Evolutionary conservation across 2,329 filamentous ascomycete genomes (phyloP).

Genomic region (Scedosporium aurantiacum): DNA sequence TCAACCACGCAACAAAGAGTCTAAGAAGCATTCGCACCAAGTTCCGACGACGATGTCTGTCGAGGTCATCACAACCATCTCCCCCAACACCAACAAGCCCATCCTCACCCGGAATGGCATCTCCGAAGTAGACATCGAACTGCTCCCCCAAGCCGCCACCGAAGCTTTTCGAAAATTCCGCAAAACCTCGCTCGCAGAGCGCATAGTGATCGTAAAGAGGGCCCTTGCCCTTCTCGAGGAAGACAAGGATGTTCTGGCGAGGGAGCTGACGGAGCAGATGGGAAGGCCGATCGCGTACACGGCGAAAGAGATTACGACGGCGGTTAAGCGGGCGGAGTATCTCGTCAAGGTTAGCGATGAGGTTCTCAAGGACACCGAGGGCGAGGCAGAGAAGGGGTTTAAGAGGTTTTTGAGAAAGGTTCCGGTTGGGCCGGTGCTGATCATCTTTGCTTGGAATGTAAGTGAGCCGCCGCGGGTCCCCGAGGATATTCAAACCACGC

Average conservation of each 20-base stretch:
- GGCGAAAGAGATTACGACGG: slow-evolving; percentile 72
- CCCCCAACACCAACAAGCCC: slow-evolving; percentile 76
- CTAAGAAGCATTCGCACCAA: not conserved
- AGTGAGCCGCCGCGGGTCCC: slow-evolving; percentile 22
- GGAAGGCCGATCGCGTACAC: slow-evolving; percentile 84
- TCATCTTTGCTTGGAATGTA: slow-evolving; percentile 95
- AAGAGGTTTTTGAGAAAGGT: slow-evolving; percentile 82
- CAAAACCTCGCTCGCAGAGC: slow-evolving; percentile 61
- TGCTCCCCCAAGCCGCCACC: slow-evolving; percentile 60
- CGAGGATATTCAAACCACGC: too few relatives aligned
- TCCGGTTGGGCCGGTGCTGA: slow-evolving; percentile 74
- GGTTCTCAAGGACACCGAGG: slow-evolving; percentile 66
- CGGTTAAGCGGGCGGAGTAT: slow-evolving; percentile 75
- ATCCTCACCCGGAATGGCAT: slow-evolving; percentile 70
- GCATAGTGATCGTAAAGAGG: slow-evolving; percentile 71
- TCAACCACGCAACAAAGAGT: not conserved
- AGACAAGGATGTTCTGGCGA: slow-evolving; percentile 68
- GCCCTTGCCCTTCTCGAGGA: slow-evolving; percentile 61
- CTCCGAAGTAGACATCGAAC: slow-evolving; percentile 56
- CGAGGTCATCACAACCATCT: slow-evolving; percentile 67
- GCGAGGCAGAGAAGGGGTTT: slow-evolving; percentile 78
- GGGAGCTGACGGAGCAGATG: slow-evolving; percentile 90
- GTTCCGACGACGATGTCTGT: slow-evolving; percentile 44
- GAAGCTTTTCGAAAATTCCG: slow-evolving; percentile 69
- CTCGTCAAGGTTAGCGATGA: slow-evolving; percentile 74